Base-by-base conservation (phyloP, 2,329 filamentous ascomycete genomes). In the Tolypocladium ovalisporum region DNA sequence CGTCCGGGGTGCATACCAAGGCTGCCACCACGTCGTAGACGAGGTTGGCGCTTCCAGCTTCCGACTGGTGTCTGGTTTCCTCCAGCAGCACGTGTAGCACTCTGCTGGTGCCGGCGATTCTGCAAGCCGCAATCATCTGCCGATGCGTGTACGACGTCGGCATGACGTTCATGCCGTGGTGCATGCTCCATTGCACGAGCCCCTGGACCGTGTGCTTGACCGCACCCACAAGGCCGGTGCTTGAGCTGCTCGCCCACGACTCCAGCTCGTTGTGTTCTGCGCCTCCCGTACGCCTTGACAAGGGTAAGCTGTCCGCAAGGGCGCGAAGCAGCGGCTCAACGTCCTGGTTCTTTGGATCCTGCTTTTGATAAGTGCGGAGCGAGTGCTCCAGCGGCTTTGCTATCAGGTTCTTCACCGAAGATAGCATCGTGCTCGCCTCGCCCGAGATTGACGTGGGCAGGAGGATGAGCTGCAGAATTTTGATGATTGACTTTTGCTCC, bases 381-480 rank as follows among this genome's bases (percentile, higher is more conserved):
- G 84, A 82, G 59, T 84, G 80, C 63, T 88, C 85, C 2, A 92
- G 72, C 0, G 84, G 84, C 58, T 83, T 84, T 1, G 87, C 86
- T 1, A 90, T 79, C 42, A 90, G 85, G 39, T 84, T 87, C 39
- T 91, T 77, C 17, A 92, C 86, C 0, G 86, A 84, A 4, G 80
- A 78, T 56, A 91, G 81, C 83, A 90, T 89, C 4, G 80, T 77
- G 56, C 78, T 81, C 13, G 88, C 87, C 66, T 93, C 89, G 37
- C 81, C 81, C 0, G 88, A 88, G 52, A 87, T 86, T 8, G 86
- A 85, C 35, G 80, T 82, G 0, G 87, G 87, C 19, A 82, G 77
- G n/a, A 92, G 75, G 19, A 93, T 80, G 54, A 90, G 79, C 58
- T 89, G 84, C 10, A 94, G 75, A 29, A 92, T 84, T 62, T 86